These are phyloP conservation scores for Amanita exitialis DNA, from an alignment of 768 basidiomycete genomes.

Conservation along the genomic window DNA sequence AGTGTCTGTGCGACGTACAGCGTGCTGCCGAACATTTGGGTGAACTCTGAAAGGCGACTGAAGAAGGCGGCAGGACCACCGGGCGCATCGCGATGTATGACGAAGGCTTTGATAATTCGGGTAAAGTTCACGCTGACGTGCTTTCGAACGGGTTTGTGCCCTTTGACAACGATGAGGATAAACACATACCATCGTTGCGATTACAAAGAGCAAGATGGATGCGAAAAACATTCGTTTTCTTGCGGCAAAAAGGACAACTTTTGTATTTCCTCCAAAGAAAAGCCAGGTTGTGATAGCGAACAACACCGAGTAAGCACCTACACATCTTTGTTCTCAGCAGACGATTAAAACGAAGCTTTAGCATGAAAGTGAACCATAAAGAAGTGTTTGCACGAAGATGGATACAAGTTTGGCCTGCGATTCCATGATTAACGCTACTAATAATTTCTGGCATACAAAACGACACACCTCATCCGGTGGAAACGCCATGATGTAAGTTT, in stretches of 20 bases:
- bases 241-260: slow-evolving; percentile 6
- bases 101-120: slow-evolving; percentile 22
- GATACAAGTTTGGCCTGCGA: slow-evolving; percentile 14
- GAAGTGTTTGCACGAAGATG: slow-evolving; percentile 17
- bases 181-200: slow-evolving; percentile 18
- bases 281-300: slow-evolving; percentile 17
- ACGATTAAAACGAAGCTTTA: background rate
- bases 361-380: slow-evolving; percentile 13
- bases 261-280: slow-evolving; percentile 13
- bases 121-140: slow-evolving; percentile 21
- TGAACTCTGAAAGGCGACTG: slow-evolving; percentile 18
- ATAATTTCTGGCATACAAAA: background rate
- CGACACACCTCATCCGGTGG: slow-evolving; percentile 8
- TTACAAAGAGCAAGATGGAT: slow-evolving; percentile 18
- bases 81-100: slow-evolving; percentile 13
- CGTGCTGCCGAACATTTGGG: slow-evolving; percentile 21
- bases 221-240: slow-evolving; percentile 18
- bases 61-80: slow-evolving; percentile 17
- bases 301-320: slow-evolving; percentile 17
- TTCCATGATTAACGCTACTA: background rate
- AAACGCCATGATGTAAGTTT: slow-evolving; percentile 6
- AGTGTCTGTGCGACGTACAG: slow-evolving; percentile 24
- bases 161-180: background rate
- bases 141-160: slow-evolving; percentile 7
- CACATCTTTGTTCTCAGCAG: background rate